Evolutionary conservation across 2,329 filamentous ascomycete species (phyloP), one percentile per base, ranked within the genome.

Genomic region (Cordyceps cateniannulata): DNA sequence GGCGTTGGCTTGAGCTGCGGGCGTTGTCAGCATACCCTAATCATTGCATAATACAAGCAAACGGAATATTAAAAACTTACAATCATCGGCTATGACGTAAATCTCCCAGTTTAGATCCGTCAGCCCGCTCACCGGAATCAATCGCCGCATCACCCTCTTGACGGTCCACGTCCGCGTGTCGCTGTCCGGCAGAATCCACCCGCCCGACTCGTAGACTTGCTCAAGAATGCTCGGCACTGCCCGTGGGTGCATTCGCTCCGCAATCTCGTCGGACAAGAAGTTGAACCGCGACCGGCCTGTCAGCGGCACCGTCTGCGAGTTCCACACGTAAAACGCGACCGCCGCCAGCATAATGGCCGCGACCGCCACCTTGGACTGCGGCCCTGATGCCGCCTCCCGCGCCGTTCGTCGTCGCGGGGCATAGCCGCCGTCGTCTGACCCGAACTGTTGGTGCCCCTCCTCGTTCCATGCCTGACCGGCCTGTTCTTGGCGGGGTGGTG

Each of bases 251-350:
- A 67, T 62, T 60, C 80, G 74, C 63, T 80, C 74, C 67, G 86
- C 85, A 68, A 85, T 77, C 60, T 79, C 71, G 53, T 81, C 78
- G 58, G 90, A 85, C 6, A 78, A 71, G 24, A 78, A 77, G 71
- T 92, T 93, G 81, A 93, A 93, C 40, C 90, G 82, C 67, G 79
- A 79, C 9, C 90, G 83, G 0, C 88, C 87, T 5, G 85, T 88
- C 7, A 91, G 81, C 2, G 89, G 89, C 16, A 93, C 89, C 35
- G 81, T 82, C 71, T 93, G 87, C 47, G 90, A 76, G 69, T 92
- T 88, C 69, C 76, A 79, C 60, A 85, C 77, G 76, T 91, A 92
- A 70, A 91, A 85, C 9, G 70, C 69, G 1, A 78, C 67, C 4
- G 80, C 82, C 48, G 73, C 77, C n/a, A 72, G 67, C 18, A 77